Conservation (phyloP, 345 rosid species). For the Trapa incisa region DNA sequence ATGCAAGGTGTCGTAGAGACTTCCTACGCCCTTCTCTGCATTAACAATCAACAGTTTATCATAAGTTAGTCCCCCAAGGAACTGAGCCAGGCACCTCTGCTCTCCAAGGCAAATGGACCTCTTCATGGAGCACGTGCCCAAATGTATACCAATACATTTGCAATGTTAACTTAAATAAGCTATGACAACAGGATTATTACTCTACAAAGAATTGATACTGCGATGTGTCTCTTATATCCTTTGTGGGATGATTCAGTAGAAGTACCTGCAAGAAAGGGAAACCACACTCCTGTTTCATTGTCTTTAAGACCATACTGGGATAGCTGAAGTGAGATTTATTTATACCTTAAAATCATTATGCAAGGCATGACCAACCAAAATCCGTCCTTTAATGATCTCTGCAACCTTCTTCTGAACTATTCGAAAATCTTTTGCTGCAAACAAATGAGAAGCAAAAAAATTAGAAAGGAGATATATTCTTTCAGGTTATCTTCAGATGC, state of each 20-base stretch:
- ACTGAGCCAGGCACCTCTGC: background rate
- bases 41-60: conserved; percentile 6
- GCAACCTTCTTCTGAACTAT: conserved; percentile 78
- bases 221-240: conserved; percentile 64
- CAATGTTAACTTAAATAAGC: background rate
- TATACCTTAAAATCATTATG: conserved; percentile 88
- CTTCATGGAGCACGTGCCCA: too few species aligned
- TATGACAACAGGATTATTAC: conserved; percentile 22
- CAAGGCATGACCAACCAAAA: conserved; percentile 90
- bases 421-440: conserved; percentile 68
- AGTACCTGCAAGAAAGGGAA: conserved; percentile 39
- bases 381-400: conserved; percentile 61
- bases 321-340: conserved; percentile 5
- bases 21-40: conserved; percentile 54
- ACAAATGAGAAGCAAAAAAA: background rate
- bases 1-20: conserved; percentile 67
- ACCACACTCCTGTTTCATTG: background rate
- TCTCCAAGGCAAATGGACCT: background rate
- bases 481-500: background rate
- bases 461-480: background rate
- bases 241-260: conserved; percentile 71
- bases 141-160: background rate
- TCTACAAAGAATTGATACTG: conserved; percentile 71
- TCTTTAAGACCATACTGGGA: background rate
- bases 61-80: background rate